These are phyloP conservation scores for Globisporangium heterothallicum DNA, from an alignment of 352 stramenopile species.

Conservation along the genomic window DNA sequence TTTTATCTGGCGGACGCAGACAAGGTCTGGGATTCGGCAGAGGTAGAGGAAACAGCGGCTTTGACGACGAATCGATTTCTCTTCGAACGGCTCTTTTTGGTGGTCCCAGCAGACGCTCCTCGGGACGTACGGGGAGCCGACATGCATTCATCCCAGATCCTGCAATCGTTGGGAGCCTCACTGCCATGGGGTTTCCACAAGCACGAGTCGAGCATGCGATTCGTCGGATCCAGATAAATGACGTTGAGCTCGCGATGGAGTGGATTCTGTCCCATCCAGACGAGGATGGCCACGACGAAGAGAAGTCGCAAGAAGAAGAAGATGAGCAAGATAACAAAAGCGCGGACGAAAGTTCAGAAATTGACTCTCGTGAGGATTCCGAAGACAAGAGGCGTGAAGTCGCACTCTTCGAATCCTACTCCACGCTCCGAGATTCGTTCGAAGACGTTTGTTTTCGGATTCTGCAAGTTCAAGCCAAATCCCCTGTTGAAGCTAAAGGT, in stretches of 20 bases:
- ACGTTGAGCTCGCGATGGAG: conserved; percentile 95
- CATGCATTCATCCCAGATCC: conserved; percentile 88
- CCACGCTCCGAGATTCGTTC: conserved; percentile 45
- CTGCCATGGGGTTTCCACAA: conserved; percentile 94
- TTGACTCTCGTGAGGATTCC: conserved; percentile 5
- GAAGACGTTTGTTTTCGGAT: conserved; percentile 66
- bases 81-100: conserved; percentile 52
- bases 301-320: conserved; percentile 20
- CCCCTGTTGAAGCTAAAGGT: background rate
- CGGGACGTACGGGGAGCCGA: conserved; percentile 16
- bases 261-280: conserved; percentile 92
- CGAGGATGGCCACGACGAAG: conserved; percentile 36
- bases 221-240: conserved; percentile 84
- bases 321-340: conserved; percentile 15
- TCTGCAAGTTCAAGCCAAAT: conserved; percentile 35
- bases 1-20: conserved; percentile 17
- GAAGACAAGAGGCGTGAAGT: conserved; percentile 37
- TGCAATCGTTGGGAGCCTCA: conserved; percentile 87
- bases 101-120: conserved; percentile 9
- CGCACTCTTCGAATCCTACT: conserved; percentile 47
- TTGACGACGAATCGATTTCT: conserved; percentile 39
- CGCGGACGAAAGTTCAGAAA: background rate
- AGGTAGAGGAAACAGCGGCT: conserved; percentile 15
- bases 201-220: conserved; percentile 89
- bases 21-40: conserved; percentile 34